Evolutionary conservation across 169 alveolate genomes (phyloP).

Genomic region (Plasmodium coatneyi): DNA sequence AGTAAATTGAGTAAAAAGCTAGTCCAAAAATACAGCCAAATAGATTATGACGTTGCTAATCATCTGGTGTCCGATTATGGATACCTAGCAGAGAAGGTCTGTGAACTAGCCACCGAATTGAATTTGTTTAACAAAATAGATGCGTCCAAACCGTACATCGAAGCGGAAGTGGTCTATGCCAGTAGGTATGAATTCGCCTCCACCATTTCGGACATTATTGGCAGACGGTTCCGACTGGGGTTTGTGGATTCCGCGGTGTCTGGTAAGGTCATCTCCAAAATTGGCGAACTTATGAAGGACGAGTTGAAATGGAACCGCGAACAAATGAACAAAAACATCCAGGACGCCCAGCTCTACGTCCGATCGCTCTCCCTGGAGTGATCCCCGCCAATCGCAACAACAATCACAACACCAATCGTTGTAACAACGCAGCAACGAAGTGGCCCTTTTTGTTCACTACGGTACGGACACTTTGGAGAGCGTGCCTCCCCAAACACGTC

Average conservation of each 20-base stretch:
- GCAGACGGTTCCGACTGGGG: conserved; percentile 85
- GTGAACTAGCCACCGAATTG: conserved; percentile 77
- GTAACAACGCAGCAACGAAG: neutral
- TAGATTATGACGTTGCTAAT: conserved; percentile 76
- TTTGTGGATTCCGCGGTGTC: conserved; percentile 83
- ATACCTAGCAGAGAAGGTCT: conserved; percentile 82
- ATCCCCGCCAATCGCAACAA: neutral
- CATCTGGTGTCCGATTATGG: conserved; percentile 86
- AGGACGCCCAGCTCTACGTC: conserved; percentile 79
- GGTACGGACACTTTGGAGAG: too few relatives aligned
- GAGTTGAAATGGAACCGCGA: conserved; percentile 79
- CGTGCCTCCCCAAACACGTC: too few relatives aligned
- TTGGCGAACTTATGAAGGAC: conserved; percentile 76
- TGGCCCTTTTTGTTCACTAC: neutral
- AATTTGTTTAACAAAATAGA: conserved; percentile 78
- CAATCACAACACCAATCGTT: too few relatives aligned
- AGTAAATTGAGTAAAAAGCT: conserved; percentile 77
- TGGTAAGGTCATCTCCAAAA: conserved; percentile 53
- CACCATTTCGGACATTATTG: conserved; percentile 86
- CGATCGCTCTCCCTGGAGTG: conserved; percentile 27
- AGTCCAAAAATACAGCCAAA: conserved; percentile 63
- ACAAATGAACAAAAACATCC: conserved; percentile 40
- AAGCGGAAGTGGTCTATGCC: conserved; percentile 86
- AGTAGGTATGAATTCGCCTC: conserved; percentile 84
- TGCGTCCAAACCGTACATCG: conserved; percentile 78